Base-by-base conservation (phyloP, 2,329 filamentous ascomycete genomes). In the Hortaea werneckii region DNA sequence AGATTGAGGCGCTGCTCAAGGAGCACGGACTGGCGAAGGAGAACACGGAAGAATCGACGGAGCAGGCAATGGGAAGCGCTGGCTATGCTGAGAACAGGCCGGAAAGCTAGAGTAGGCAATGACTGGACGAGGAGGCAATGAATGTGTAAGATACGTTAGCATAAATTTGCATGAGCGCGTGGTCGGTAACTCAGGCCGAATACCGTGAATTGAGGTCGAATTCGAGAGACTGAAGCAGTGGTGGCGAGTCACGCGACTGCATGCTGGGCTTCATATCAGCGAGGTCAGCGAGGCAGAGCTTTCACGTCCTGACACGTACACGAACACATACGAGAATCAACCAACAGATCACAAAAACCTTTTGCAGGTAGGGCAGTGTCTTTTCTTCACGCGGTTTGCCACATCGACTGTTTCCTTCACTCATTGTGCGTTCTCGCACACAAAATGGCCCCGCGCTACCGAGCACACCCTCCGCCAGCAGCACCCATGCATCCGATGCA, bases 1-100 rank as follows among this genome's bases (percentile, higher is more conserved):
- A 96, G 75, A 98, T 98, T 61, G 90, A 87, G 65, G 81, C 84
- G 42, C 74, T 98, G 67, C 74, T 98, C 61, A 94, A 89, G 77
- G 87, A 96, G 75, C 89, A 98, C 61, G 90, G 90, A 58, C 71
- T 98, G 66, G 90, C 87, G 50, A 96, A 95, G 77, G 79, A 82
- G 55, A 80, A 80, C 81, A 52, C 54, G 42, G 44, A 48, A 42
- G 35, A 13, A 42, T 28, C 35, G 11, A 42, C 37, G 27, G 35
- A 48, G 43, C 37, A 46, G 47, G 20, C 28, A 34, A 40, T 45
- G 13, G 40, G 40, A 20, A 44, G 28, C 26, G 44, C 37, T 28
- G 43, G 43, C 2, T 45, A 44, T n/a, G 42, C 35, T 7, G 32
- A 45, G 43, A 34, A 42, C 20, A 34, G 43, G 37, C 13, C 43